Base-by-base conservation (phyloP, 805 yeast species). In the Pichia cephalocereana region DNA sequence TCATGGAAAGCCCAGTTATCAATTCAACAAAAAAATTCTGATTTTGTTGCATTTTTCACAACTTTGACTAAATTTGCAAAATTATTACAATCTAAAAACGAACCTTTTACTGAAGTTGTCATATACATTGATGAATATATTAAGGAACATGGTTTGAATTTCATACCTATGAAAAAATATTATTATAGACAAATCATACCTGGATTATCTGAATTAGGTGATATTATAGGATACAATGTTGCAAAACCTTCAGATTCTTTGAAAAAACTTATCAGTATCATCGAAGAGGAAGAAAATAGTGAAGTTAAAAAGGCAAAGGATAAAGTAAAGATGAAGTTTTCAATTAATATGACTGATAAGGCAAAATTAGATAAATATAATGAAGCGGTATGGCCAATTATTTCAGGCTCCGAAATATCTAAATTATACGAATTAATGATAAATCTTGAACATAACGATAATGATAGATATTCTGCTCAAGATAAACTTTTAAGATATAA, bases 1-100 rank as follows among this genome's bases (percentile, higher is more conserved):
- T 95, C 89, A 0, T 90, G 93, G 95, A 87, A 86, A 58, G 98
- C 98, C 1, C 70, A 82, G 50, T 65, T 80, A 50, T 74, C 77
- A 43, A 62, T 79, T 0, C 70, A 66, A 11, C 65, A 66, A 47
- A 56, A 64, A 12, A 54, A 56, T 9, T 60, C 68, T 4, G 73
- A 77, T 46, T 68, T 66, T 52, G 57, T 61, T 5, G 48, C 63
- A 3, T 81, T 75, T 61, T 82, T 83, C 56, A 56, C 62, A 0
- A 69, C 76, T 7, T 59, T 77, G 47, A 70, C 75, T 3, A 64
- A 68, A 5, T 73, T 75, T 51, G 67, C 79, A 26, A 64, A 69
- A 28, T 54, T 71, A 1, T 61, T 76, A 43, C 45, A 68, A 1
- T 65, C 67, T 10, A 71, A 74, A 43, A 73, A 72, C n/a, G 62